Evolutionary conservation across 2,329 filamentous ascomycete species (phyloP).

Genomic region (Fusarium sublunatum): DNA sequence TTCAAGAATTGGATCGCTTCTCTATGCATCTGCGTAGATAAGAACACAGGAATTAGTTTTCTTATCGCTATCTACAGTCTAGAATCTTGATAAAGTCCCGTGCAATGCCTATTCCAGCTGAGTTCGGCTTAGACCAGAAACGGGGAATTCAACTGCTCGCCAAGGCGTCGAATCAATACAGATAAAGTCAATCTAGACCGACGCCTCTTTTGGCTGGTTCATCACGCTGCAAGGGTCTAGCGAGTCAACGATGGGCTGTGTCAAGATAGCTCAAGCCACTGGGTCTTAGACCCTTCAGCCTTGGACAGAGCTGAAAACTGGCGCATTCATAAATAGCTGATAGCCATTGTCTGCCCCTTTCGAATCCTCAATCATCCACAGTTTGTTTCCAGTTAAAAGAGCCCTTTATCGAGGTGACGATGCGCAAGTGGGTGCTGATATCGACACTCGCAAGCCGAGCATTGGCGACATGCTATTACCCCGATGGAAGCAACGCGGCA

Average conservation of each 20-base stretch:
- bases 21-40: too few species aligned
- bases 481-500: slow-evolving; percentile 34
- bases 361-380: not conserved
- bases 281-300: slow-evolving; percentile 18
- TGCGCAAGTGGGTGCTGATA: slow-evolving; percentile 13
- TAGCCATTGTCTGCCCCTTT: slow-evolving; percentile 3
- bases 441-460: not conserved
- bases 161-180: slow-evolving; percentile 6
- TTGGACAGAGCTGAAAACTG: slow-evolving; percentile 4
- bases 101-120: not conserved
- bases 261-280: slow-evolving; percentile 50
- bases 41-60: too few species aligned
- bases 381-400: too few species aligned
- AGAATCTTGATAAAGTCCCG: not conserved
- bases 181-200: slow-evolving; percentile 2
- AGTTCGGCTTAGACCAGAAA: not conserved
- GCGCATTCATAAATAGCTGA: slow-evolving; percentile 1
- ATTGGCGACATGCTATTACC: slow-evolving; percentile 37
- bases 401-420: not conserved
- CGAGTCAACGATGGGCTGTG: not conserved
- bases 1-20: too few species aligned
- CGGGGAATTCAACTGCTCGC: not conserved
- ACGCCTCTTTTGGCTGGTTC: slow-evolving; percentile 8
- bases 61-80: not conserved
- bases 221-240: slow-evolving; percentile 4